Percentiles rank a stretch among this genome's conserved stretches.
Evolutionary conservation across 352 stramenopile genomes (phyloP).

Genomic region (Phytophthora boehmeriae): DNA sequence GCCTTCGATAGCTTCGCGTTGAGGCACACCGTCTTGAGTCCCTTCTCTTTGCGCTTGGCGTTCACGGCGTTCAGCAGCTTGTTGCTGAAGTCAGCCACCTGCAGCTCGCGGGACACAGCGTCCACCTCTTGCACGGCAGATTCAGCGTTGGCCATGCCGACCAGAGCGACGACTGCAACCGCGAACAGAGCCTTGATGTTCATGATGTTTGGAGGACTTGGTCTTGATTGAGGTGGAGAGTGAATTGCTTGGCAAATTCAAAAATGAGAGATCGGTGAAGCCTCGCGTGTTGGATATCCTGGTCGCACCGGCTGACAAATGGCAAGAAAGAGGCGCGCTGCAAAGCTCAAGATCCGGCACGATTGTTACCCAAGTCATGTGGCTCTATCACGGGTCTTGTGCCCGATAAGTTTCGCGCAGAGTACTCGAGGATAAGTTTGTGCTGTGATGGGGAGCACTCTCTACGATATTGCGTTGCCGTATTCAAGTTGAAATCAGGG

Average conservation of each 20-base stretch:
- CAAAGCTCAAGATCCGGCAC: no score
- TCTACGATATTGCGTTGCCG: no score
- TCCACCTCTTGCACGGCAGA: neutral
- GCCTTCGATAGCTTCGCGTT: slow-evolving; percentile 42
- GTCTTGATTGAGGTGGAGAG: slow-evolving; percentile 3
- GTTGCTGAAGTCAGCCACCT: slow-evolving; percentile 40
- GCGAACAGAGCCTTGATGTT: slow-evolving; percentile 4
- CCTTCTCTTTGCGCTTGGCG: slow-evolving; percentile 39
- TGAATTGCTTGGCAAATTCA: slow-evolving; percentile 9
- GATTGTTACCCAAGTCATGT: no score
- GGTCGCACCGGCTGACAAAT: no score
- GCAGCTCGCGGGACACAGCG: slow-evolving; percentile 19
- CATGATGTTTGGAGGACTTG: neutral
- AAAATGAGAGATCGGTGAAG: slow-evolving; percentile 18
- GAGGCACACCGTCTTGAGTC: slow-evolving; percentile 40
- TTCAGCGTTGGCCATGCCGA: neutral
- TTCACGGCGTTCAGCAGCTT: slow-evolving; percentile 45
- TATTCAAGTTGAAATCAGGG: no score
- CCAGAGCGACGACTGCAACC: slow-evolving; percentile 6
- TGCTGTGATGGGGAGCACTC: no score
- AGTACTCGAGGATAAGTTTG: no score
- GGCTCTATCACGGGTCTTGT: no score
- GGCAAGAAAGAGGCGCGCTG: no score
- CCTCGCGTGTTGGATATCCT: no score
- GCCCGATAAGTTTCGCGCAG: no score